A percentile compares a stretch with the other conserved stretches of the same genome.
These are phyloP conservation scores for Liquidambar formosana DNA, from an alignment of 164 flowering plant species.

Conservation along the genomic window DNA sequence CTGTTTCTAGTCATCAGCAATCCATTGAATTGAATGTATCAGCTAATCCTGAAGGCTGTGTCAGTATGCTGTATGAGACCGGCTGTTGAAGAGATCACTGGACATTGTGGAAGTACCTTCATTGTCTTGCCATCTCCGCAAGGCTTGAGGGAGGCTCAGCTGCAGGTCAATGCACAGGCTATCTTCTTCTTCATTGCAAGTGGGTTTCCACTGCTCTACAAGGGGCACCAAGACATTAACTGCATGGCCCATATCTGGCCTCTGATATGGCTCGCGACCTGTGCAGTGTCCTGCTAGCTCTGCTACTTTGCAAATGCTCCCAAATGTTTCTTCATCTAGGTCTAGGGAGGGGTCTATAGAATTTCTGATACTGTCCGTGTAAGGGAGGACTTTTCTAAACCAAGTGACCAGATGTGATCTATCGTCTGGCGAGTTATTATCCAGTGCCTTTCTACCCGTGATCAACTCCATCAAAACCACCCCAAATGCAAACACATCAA, in stretches of 20 bases:
- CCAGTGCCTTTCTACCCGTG: constrained; percentile 41
- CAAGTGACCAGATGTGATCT: constrained; percentile 43
- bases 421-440: constrained; percentile 39
- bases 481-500: constrained; percentile 47
- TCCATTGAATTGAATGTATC: constrained; percentile 13
- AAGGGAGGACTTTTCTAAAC: constrained; percentile 44
- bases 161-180: constrained; percentile 23
- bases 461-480: constrained; percentile 45
- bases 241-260: constrained; percentile 60
- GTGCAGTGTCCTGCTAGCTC: constrained; percentile 64
- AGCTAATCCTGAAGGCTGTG: constrained; percentile 13
- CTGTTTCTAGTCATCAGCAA: neutral
- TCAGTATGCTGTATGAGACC: constrained; percentile 10
- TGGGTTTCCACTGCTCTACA: constrained; percentile 59
- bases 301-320: constrained; percentile 41
- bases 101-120: constrained; percentile 29
- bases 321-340: constrained; percentile 46
- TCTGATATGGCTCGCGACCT: constrained; percentile 49
- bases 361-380: constrained; percentile 32
- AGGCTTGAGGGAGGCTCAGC: constrained; percentile 34
- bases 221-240: constrained; percentile 51
- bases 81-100: neutral
- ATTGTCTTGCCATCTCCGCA: constrained; percentile 39
- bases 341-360: constrained; percentile 35
- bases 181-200: constrained; percentile 33